Evolutionary conservation across 78 protist species (phyloP).

Genomic region (Guillardia theta): DNA sequence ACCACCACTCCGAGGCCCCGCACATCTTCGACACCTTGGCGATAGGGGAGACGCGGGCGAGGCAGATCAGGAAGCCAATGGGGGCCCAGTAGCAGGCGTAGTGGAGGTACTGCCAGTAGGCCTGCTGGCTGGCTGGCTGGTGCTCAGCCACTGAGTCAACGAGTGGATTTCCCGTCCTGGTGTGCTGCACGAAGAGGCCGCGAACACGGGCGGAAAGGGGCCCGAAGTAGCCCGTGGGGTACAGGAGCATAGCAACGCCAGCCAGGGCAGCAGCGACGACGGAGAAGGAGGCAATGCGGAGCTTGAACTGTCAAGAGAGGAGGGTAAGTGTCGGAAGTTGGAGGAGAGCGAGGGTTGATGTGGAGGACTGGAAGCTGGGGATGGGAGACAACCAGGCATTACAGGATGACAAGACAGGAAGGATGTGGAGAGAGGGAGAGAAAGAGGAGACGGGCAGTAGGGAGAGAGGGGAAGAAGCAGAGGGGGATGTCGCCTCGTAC

Average conservation of each 20-base stretch:
- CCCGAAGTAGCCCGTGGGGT: conserved; percentile 35
- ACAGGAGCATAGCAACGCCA: not conserved
- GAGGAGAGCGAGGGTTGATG: not conserved
- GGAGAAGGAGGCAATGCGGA: not conserved
- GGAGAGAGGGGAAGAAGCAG: not conserved
- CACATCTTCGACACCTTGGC: not conserved
- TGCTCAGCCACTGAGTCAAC: conserved; percentile 37
- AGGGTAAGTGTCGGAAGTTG: not conserved
- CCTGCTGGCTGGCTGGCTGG: not conserved
- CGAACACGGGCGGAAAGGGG: conserved; percentile 35
- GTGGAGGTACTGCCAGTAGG: conserved; percentile 40
- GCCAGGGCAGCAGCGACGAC: not conserved
- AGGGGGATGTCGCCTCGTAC: no score
- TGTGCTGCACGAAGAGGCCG: conserved; percentile 28
- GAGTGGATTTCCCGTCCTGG: conserved; percentile 39
- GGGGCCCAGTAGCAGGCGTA: conserved; percentile 39
- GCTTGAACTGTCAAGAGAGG: not conserved
- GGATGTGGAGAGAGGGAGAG: not conserved
- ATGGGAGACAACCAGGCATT: not conserved
- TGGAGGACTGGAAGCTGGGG: not conserved
- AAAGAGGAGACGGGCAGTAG: not conserved
- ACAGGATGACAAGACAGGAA: not conserved
- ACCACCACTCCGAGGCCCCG: not conserved
- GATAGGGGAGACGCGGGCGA: not conserved
- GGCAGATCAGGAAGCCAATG: not conserved